Percentiles rank a stretch among this genome's conserved stretches.
Evolutionary conservation across 164 flowering plant genomes (phyloP).

Genomic region (Umbilicus rupestris): DNA sequence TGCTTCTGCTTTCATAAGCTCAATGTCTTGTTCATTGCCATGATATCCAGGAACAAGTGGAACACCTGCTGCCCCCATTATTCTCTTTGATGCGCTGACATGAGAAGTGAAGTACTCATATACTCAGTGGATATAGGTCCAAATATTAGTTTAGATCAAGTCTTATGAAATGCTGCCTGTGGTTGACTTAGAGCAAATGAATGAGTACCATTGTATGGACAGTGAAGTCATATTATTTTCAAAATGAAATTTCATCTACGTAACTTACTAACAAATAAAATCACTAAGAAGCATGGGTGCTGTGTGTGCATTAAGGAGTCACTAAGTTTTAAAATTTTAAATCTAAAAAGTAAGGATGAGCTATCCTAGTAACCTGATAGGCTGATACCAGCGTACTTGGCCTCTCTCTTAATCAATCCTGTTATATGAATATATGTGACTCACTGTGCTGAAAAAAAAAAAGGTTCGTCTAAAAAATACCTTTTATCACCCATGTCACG

Average conservation of each 20-base stretch:
- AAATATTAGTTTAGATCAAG: neutral
- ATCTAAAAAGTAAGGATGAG: no score
- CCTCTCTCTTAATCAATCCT: no score
- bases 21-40: constrained; percentile 83
- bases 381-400: no score
- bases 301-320: no score
- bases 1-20: constrained; percentile 77
- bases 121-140: neutral
- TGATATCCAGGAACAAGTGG: constrained; percentile 99
- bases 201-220: neutral
- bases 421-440: neutral
- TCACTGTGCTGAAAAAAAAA: neutral
- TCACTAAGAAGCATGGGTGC: neutral
- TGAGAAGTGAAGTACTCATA: constrained; percentile 8
- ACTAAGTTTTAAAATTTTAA: no score
- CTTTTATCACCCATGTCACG: constrained; percentile 98
- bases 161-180: neutral
- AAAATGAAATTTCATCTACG: neutral
- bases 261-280: neutral
- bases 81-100: constrained; percentile 94
- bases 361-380: no score
- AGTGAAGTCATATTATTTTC: no score
- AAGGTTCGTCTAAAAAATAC: constrained; percentile 19
- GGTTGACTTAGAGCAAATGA: neutral
- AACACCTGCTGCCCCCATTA: constrained; percentile 98